Percentiles rank a stretch among this genome's conserved stretches.
Evolutionary conservation across 331 rosid genomes (phyloP).

Genomic region (Phaseolus coccineus): DNA sequence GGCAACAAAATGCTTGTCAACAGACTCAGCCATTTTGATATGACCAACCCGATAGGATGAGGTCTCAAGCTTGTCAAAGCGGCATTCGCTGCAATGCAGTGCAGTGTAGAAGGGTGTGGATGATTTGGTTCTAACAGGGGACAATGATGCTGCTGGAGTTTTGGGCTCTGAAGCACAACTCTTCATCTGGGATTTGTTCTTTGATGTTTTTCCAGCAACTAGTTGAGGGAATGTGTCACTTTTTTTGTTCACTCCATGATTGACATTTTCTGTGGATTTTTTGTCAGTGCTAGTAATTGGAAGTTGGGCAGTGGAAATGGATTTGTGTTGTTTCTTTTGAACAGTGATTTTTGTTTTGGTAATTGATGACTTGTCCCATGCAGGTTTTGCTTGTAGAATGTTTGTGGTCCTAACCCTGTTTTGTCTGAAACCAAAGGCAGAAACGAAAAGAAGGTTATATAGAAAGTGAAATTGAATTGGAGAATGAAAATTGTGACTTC

Average conservation of each 20-base stretch:
- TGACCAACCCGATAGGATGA: constrained; percentile 61
- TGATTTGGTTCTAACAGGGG: constrained; percentile 30
- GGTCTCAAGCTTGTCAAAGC: constrained; percentile 64
- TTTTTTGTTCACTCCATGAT: constrained; percentile 43
- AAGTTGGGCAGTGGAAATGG: not conserved
- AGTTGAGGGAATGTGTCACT: constrained; percentile 29
- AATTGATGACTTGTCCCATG: constrained; percentile 35
- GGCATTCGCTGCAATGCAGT: constrained; percentile 62
- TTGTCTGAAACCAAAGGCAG: constrained; percentile 29
- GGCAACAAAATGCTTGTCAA: constrained; percentile 63
- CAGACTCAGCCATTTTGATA: constrained; percentile 62
- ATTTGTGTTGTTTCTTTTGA: constrained; percentile 42
- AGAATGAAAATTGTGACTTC: not conserved
- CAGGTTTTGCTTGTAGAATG: constrained; percentile 34
- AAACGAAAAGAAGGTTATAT: not conserved
- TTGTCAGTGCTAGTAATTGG: not conserved
- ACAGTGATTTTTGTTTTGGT: constrained; percentile 39
- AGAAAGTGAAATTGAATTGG: not conserved
- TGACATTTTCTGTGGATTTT: constrained; percentile 27
- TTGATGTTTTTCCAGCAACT: not conserved
- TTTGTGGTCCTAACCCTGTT: constrained; percentile 55
- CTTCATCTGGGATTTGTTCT: not conserved
- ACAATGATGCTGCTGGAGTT: constrained; percentile 43
- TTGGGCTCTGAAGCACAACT: constrained; percentile 40
- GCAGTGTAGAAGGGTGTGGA: constrained; percentile 61